A percentile compares a stretch with the other conserved stretches of the same genome.
Evolutionary conservation across 2,329 filamentous ascomycete species (phyloP).

Genomic region (Aspergillus aculeatinus): DNA sequence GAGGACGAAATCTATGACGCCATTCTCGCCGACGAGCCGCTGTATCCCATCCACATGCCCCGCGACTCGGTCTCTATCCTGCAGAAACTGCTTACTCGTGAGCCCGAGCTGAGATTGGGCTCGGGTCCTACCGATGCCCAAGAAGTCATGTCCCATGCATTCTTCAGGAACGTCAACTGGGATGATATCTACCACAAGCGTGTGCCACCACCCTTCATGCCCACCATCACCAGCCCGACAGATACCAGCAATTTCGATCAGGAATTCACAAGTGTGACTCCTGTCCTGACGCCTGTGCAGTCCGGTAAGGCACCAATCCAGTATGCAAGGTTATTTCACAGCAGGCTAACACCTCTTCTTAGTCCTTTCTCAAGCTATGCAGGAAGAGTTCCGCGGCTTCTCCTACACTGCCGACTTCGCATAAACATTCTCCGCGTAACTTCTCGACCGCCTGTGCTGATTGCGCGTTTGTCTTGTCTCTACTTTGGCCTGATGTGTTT

Average conservation of each 20-base stretch:
- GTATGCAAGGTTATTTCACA: not conserved
- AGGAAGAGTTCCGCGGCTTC: constrained; percentile 98
- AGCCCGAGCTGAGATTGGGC: constrained; percentile 88
- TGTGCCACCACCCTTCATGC: constrained; percentile 82
- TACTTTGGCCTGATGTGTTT: constrained; percentile 19
- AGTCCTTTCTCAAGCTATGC: constrained; percentile 98
- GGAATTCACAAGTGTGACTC: constrained; percentile 97
- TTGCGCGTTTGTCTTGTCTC: constrained; percentile 13
- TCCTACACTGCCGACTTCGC: constrained; percentile 94
- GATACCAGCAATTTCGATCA: constrained; percentile 99
- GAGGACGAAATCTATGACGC: constrained; percentile 99
- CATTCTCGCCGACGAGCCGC: constrained; percentile 92
- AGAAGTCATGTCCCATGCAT: constrained; percentile 98
- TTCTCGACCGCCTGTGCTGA: constrained; percentile 9
- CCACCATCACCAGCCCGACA: constrained; percentile 83
- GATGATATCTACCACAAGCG: constrained; percentile 98
- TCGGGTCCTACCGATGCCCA: constrained; percentile 96
- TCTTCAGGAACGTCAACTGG: constrained; percentile 98
- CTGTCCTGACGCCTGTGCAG: constrained; percentile 93
- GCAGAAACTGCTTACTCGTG: constrained; percentile 92
- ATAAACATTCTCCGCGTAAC: constrained; percentile 40
- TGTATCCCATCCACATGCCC: constrained; percentile 99
- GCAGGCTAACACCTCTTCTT: constrained; percentile 14
- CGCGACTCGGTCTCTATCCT: constrained; percentile 95
- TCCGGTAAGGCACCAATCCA: constrained; percentile 67